These are phyloP conservation scores for Penicillium dipodomyicola DNA, from an alignment of 495 filamentous ascomycete genomes.

Conservation along the genomic window DNA sequence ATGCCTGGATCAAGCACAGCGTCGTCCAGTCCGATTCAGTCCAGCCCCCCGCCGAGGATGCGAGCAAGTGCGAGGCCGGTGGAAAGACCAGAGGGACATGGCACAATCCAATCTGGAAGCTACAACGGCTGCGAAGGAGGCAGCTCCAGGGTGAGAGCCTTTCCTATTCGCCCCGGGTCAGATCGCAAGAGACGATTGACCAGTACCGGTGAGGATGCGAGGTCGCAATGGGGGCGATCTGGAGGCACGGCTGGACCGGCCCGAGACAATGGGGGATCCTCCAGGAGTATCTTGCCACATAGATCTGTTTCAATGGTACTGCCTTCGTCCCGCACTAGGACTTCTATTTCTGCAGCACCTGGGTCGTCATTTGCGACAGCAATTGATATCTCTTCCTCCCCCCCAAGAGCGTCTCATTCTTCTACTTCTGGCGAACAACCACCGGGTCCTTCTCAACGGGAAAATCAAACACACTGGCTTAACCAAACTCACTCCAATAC, in stretches of 20 bases:
- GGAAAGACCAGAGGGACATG: constrained; percentile 12
- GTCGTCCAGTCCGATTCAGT: constrained; percentile 9
- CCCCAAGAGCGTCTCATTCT: constrained; percentile 16
- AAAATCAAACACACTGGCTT: neutral
- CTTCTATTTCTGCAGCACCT: constrained; percentile 9
- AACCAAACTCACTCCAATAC: neutral
- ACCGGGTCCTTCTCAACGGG: neutral
- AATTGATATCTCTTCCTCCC: constrained; percentile 41
- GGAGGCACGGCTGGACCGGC: constrained; percentile 20
- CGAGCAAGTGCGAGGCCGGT: neutral
- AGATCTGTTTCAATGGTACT: constrained; percentile 23
- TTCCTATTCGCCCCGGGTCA: constrained; percentile 21
- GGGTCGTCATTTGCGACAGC: constrained; percentile 38
- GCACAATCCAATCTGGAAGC: neutral
- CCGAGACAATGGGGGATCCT: neutral
- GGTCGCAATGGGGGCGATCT: constrained; percentile 26
- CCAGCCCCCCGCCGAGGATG: constrained; percentile 1
- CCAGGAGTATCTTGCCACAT: constrained; percentile 16
- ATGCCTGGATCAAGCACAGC: constrained; percentile 18
- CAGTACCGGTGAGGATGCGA: constrained; percentile 27
- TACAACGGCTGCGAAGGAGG: neutral
- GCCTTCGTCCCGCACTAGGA: constrained; percentile 21
- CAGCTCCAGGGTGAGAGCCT: constrained; percentile 21
- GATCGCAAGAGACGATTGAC: constrained; percentile 43
- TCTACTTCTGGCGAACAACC: constrained; percentile 10